Evolutionary conservation across 768 basidiomycete species (phyloP), one percentile per base, ranked within the genome.

Genomic region (Neoboletus magnificus): DNA sequence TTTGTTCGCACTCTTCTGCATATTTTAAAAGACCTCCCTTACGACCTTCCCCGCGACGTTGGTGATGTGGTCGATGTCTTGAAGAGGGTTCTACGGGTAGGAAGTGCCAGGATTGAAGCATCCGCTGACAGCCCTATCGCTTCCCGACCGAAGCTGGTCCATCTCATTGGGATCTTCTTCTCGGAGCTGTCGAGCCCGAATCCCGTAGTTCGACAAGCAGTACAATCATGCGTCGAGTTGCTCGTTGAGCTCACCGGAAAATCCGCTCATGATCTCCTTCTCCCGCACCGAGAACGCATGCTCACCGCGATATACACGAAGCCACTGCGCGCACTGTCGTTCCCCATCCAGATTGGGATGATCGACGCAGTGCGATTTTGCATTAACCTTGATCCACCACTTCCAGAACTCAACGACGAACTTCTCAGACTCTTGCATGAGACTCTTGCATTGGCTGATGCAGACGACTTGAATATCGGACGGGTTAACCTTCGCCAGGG

Each of bases 321-420:
- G 67, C 97, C 97, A 13, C 80, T 99, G 20, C 81, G 97, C 50
- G 97, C 97, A 0, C 80, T 99, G 25, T 94, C 94, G 2, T 95
- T 98, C 69, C 80, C 88, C 16, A 92, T 93, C 64, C 97, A 98
- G 70, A 97, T 98, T 54, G 97, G 95, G 30, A 94, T 98, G 82
- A 93, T 98, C 56, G 97, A 98, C 64, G 93, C 93, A 18, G 85
- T 98, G 56, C 89, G 95, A 11, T 99, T 94, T 69, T 92, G 93
- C 68, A 84, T 99, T 58, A 89, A 84, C 54, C 76, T 98, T 33
- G 83, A 91, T 27, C 95, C 97, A 11, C 91, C 93, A 1, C 80
- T 98, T 25, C 86, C 93, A 2, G 94, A 97, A 62, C 77, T 94
- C 39, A 93, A 92, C 59, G 96, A 98, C 42, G 94, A 98, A 69